Percentiles rank a stretch among this genome's conserved stretches.
These are phyloP conservation scores for Vickermania spadyakhi DNA, from an alignment of 208 protist genomes.

Conservation along the genomic window DNA sequence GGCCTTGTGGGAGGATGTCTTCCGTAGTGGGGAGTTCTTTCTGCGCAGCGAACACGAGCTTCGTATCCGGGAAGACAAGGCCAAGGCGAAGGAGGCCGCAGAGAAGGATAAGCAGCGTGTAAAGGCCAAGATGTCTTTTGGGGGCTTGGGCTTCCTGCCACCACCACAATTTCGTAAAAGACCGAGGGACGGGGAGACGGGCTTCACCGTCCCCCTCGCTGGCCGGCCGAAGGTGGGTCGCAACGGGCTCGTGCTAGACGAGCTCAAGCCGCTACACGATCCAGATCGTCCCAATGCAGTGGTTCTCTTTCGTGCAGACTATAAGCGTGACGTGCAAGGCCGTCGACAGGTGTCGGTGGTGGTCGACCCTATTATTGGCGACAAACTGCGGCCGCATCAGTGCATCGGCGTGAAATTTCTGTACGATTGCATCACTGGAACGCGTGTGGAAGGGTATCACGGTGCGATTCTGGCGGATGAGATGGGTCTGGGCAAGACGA, in stretches of 20 bases:
- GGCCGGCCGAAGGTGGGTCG: constrained; percentile 61
- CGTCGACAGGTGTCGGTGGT: constrained; percentile 84
- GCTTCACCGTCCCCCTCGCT: constrained; percentile 69
- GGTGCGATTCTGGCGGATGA: constrained; percentile 92
- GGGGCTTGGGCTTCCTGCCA: constrained; percentile 32
- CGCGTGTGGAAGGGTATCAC: constrained; percentile 82
- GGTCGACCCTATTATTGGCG: constrained; percentile 86
- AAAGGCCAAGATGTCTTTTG: constrained; percentile 71
- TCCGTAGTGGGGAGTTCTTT: constrained; percentile 87
- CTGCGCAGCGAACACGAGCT: constrained; percentile 73
- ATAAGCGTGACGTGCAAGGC: constrained; percentile 77
- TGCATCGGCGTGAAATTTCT: constrained; percentile 86
- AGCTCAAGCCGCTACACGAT: constrained; percentile 70
- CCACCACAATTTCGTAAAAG: constrained; percentile 53
- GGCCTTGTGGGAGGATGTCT: constrained; percentile 70
- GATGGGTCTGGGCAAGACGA: constrained; percentile 96
- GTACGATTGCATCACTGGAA: constrained; percentile 88
- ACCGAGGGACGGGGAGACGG: constrained; percentile 54
- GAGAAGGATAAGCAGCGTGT: constrained; percentile 13
- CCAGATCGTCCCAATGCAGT: constrained; percentile 64
- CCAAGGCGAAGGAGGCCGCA: constrained; percentile 50
- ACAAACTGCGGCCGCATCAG: constrained; percentile 89
- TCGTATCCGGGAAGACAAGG: constrained; percentile 71
- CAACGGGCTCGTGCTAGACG: constrained; percentile 38
- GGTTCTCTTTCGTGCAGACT: constrained; percentile 85